Conservation (phyloP, 257 asterid genomes). For the Sherardia arvensis region DNA sequence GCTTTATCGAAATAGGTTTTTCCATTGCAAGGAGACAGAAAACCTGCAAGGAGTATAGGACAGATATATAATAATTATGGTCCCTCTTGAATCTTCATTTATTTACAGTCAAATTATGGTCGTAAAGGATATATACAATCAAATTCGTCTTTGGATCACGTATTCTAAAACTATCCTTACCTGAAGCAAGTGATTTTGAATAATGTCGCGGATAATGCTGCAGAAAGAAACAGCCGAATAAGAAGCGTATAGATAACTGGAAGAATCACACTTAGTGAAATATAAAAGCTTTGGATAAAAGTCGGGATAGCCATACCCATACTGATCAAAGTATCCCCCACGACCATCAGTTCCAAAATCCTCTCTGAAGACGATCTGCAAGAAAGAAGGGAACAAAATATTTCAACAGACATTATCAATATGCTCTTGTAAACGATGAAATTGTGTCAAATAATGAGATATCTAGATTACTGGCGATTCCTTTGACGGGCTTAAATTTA, state of each 20-base stretch:
- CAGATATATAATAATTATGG: too few relatives aligned
- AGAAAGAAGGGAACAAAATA: neutral
- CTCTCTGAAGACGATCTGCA: slow-evolving; percentile 94
- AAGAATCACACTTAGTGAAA: neutral
- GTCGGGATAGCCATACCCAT: slow-evolving; percentile 54
- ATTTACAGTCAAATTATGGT: too few relatives aligned
- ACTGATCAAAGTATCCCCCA: slow-evolving; percentile 97
- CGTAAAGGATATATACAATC: neutral
- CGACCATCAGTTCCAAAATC: slow-evolving; percentile 99
- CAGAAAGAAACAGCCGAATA: slow-evolving; percentile 10
- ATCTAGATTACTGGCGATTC: neutral
- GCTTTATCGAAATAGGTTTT: slow-evolving; percentile 71
- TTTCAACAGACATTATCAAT: neutral
- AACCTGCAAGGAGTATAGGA: slow-evolving; percentile 71
- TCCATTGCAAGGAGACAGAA: slow-evolving; percentile 95
- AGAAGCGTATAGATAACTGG: neutral
- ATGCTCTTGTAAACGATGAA: neutral
- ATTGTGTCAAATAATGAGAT: neutral
- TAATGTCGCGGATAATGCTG: slow-evolving; percentile 92
- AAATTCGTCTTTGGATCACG: neutral
- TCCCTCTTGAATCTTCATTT: neutral
- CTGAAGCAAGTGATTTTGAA: slow-evolving; percentile 91
- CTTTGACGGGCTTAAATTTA: neutral
- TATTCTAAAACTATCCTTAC: slow-evolving; percentile 23
- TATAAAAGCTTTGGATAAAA: slow-evolving; percentile 8